Conservation (phyloP, 2,329 filamentous ascomycete genomes). For the Colletotrichum echinochloae region DNA sequence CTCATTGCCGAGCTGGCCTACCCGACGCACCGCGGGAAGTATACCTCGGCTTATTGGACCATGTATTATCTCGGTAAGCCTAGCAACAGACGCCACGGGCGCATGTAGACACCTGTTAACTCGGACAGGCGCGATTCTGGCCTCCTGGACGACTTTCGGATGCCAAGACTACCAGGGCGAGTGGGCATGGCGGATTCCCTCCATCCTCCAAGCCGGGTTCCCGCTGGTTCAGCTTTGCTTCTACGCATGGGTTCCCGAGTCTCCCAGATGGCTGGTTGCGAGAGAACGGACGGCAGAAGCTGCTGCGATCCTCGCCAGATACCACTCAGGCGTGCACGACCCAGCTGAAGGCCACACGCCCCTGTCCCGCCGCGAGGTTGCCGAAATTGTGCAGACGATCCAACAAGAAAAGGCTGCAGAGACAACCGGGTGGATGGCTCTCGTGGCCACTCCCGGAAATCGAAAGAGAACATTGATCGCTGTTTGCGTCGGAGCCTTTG, state of each 20-base stretch:
- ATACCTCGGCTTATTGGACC: conserved; percentile 51
- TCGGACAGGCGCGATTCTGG: conserved; percentile 36
- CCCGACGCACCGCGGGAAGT: conserved; percentile 50
- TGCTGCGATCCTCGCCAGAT: conserved; percentile 59
- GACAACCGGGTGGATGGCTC: conserved; percentile 38
- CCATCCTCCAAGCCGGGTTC: conserved; percentile 24
- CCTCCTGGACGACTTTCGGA: conserved; percentile 41
- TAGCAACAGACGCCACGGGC: background rate
- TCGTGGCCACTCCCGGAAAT: conserved; percentile 41
- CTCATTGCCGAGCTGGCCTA: conserved; percentile 52
- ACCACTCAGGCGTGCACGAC: conserved; percentile 55
- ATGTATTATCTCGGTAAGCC: conserved; percentile 47
- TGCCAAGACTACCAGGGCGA: conserved; percentile 22
- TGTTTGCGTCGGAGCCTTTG: conserved; percentile 40
- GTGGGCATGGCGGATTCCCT: conserved; percentile 34
- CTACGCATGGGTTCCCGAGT: conserved; percentile 57
- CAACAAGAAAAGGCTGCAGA: conserved; percentile 29
- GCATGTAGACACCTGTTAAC: too few relatives aligned
- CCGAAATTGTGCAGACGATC: conserved; percentile 37
- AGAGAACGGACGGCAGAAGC: conserved; percentile 64
- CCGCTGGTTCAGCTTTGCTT: conserved; percentile 30
- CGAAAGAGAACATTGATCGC: conserved; percentile 31
- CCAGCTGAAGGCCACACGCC: conserved; percentile 49
- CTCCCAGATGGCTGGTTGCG: conserved; percentile 61
- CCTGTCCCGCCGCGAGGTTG: conserved; percentile 21